These are phyloP conservation scores for Neoboletus subvelutipes DNA, from an alignment of 768 basidiomycete species.

Conservation along the genomic window DNA sequence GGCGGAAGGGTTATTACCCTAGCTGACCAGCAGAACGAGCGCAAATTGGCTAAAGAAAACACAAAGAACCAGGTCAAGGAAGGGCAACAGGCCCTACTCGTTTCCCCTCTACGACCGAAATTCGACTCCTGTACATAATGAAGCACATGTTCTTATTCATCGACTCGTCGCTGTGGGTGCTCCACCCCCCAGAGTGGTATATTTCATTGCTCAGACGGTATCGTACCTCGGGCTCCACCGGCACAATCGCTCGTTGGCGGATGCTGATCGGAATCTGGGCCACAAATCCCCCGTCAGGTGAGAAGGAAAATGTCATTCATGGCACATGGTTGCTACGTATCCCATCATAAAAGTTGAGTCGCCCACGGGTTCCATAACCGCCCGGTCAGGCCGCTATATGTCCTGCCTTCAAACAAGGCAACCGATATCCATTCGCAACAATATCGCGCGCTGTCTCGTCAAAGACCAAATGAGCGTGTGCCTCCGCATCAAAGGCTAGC, in stretches of 20 bases:
- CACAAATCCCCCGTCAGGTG: slow-evolving; percentile 6
- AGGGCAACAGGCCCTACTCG: slow-evolving; percentile 1
- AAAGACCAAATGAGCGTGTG: slow-evolving; percentile 23
- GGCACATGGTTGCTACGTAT: slow-evolving; percentile 12
- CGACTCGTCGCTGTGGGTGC: slow-evolving; percentile 4
- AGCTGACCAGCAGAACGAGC: neutral
- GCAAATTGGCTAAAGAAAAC: slow-evolving; percentile 6
- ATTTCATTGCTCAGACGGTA: slow-evolving; percentile 13
- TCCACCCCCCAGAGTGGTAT: neutral
- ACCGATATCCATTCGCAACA: slow-evolving; percentile 24
- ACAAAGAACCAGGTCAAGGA: slow-evolving; percentile 1
- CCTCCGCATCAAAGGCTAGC: slow-evolving; percentile 28
- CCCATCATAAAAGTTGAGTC: slow-evolving; percentile 7
- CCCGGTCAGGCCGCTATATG: slow-evolving; percentile 5
- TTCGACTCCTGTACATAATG: slow-evolving; percentile 15
- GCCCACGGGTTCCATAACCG: slow-evolving; percentile 5
- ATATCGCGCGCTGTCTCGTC: slow-evolving; percentile 23
- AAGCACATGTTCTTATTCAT: neutral
- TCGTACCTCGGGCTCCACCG: slow-evolving; percentile 1
- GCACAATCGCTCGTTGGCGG: slow-evolving; percentile 16
- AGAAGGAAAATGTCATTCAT: slow-evolving; percentile 14
- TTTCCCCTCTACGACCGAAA: slow-evolving; percentile 21
- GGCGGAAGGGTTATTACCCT: slow-evolving; percentile 14
- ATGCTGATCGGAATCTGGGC: slow-evolving; percentile 25
- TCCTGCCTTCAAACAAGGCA: slow-evolving; percentile 14